Conservation (phyloP, 1,284 basidiomycete genomes). For the Ustilago tritici region DNA sequence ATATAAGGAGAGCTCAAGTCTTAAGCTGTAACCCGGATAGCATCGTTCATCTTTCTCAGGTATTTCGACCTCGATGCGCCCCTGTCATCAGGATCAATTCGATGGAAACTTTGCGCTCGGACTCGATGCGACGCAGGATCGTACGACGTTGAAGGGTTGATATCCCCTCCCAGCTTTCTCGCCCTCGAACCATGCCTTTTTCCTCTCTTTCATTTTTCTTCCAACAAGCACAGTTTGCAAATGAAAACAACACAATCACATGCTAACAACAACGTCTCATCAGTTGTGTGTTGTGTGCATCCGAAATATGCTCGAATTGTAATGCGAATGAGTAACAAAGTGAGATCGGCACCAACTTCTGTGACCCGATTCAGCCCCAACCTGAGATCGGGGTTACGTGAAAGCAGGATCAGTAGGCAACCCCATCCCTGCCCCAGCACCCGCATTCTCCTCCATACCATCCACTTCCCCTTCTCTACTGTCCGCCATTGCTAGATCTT, state of each 20-base stretch:
- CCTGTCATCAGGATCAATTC: too few species aligned
- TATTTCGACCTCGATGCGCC: not conserved
- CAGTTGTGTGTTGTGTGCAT: not conserved
- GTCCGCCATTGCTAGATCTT: constrained; percentile 15
- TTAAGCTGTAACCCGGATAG: constrained; percentile 36
- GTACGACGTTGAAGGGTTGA: constrained; percentile 23
- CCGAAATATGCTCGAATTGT: not conserved
- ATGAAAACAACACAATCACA: not conserved
- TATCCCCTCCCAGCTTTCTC: constrained; percentile 37
- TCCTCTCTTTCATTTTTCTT: not conserved
- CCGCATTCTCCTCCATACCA: not conserved
- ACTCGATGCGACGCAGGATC: not conserved
- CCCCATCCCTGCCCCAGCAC: not conserved
- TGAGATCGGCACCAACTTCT: not conserved
- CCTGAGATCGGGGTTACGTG: not conserved
- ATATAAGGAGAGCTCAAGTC: not conserved
- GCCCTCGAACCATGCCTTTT: not conserved
- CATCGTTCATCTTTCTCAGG: not conserved
- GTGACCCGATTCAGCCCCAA: too few species aligned
- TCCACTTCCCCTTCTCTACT: not conserved
- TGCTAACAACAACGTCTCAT: not conserved
- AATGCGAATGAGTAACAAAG: not conserved
- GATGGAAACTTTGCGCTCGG: too few species aligned
- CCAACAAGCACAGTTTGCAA: not conserved
- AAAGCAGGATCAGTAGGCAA: constrained; percentile 11